Conservation (phyloP, 2,329 filamentous ascomycete species). For the Aspergillus brunneoviolaceus region DNA sequence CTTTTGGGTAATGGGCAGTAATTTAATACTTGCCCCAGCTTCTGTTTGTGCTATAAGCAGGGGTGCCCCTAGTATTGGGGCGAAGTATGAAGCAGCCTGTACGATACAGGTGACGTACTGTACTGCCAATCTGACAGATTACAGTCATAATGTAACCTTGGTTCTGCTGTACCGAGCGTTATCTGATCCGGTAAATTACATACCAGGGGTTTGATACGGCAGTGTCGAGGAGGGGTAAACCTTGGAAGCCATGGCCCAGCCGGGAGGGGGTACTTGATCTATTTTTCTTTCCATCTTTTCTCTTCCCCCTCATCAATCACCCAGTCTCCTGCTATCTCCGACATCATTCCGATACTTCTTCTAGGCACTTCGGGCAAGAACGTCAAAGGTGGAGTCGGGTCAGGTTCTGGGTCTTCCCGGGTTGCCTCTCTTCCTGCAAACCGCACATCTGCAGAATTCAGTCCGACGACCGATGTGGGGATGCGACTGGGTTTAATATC, state of each 20-base stretch:
- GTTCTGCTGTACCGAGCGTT: neutral
- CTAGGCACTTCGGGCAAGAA: neutral
- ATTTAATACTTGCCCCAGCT: too few relatives aligned
- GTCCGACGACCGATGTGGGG: neutral
- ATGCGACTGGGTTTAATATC: neutral
- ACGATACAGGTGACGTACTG: too few relatives aligned
- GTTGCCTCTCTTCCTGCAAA: too few relatives aligned
- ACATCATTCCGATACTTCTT: neutral
- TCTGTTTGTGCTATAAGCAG: too few relatives aligned
- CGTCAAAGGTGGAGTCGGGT: neutral
- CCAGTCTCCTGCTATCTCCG: neutral
- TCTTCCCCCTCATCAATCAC: too few relatives aligned
- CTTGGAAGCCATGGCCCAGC: too few relatives aligned
- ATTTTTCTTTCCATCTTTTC: too few relatives aligned
- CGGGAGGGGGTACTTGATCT: too few relatives aligned
- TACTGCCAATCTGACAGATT: neutral
- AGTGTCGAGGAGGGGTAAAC: neutral
- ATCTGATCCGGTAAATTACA: neutral
- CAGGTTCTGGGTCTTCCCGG: too few relatives aligned
- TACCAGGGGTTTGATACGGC: neutral
- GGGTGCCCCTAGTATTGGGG: too few relatives aligned
- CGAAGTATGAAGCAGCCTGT: too few relatives aligned
- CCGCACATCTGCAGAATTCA: neutral
- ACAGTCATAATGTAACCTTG: neutral
- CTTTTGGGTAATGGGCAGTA: too few relatives aligned